Percentiles rank a stretch among this genome's conserved stretches.
Evolutionary conservation across 805 yeast genomes (phyloP).

Genomic region (Starmera quercuum): DNA sequence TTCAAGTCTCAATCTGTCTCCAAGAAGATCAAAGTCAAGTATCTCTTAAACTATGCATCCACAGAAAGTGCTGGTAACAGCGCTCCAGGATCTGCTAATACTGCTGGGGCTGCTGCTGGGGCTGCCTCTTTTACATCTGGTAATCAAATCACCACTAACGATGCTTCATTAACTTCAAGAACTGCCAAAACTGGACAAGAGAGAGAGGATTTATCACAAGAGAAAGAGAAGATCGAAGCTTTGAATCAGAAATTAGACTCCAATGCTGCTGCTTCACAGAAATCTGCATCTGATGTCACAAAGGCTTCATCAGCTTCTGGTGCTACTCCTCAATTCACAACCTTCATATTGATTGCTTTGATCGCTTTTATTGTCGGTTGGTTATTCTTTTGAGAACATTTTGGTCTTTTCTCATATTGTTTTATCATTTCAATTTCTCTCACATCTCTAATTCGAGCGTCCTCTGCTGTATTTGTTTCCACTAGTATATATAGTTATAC

Average conservation of each 20-base stretch:
- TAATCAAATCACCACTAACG: conserved; percentile 13
- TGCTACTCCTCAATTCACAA: conserved; percentile 47
- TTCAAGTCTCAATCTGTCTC: conserved; percentile 47
- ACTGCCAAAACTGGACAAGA: conserved; percentile 1
- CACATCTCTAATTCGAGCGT: too few species aligned
- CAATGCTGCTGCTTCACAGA: conserved; percentile 22
- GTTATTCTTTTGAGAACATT: conserved; percentile 44
- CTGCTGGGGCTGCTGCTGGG: conserved; percentile 9
- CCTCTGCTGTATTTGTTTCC: too few species aligned
- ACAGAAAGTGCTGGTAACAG: background rate
- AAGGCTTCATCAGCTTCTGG: conserved; percentile 26
- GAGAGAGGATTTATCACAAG: conserved; percentile 27
- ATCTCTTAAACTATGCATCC: conserved; percentile 22
- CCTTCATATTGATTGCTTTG: conserved; percentile 44
- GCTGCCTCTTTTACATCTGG: conserved; percentile 12
- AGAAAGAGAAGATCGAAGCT: conserved; percentile 33
- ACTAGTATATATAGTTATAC: too few species aligned
- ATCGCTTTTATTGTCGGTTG: conserved; percentile 58
- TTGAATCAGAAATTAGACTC: conserved; percentile 39
- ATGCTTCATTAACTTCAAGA: conserved; percentile 8
- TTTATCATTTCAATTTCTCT: conserved; percentile 3
- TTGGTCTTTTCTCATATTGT: too few species aligned
- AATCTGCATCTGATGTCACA: conserved; percentile 10
- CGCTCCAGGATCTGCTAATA: background rate
- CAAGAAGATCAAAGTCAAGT: conserved; percentile 62